These are phyloP conservation scores for Botrytis deweyae DNA, from an alignment of 2,329 filamentous ascomycete species.

Conservation along the genomic window DNA sequence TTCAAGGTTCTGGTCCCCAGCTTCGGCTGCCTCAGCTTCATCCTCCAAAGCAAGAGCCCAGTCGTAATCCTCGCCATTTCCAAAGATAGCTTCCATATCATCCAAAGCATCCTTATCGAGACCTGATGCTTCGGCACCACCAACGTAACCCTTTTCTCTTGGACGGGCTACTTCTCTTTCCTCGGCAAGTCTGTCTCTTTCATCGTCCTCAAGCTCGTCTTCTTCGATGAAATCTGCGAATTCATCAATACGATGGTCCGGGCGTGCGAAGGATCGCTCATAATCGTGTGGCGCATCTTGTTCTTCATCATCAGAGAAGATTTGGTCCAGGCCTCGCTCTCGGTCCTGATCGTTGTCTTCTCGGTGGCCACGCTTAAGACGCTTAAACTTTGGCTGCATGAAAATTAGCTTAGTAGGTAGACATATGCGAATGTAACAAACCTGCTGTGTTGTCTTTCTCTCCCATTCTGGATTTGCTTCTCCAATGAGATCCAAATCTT, in stretches of 20 bases:
- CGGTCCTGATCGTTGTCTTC: conserved; percentile 67
- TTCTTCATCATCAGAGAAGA: conserved; percentile 95
- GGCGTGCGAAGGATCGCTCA: conserved; percentile 41
- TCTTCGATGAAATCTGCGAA: conserved; percentile 97
- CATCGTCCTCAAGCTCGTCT: conserved; percentile 87
- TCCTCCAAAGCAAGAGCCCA: conserved; percentile 92
- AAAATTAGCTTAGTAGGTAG: conserved; percentile 28
- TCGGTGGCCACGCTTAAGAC: conserved; percentile 86
- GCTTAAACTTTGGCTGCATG: conserved; percentile 83
- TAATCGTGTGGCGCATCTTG: conserved; percentile 55
- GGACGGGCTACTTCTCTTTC: conserved; percentile 87
- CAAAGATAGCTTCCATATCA: conserved; percentile 95
- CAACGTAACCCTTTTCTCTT: conserved; percentile 64
- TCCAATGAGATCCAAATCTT: conserved; percentile 93
- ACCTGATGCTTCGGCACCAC: conserved; percentile 75
- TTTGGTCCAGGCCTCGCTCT: conserved; percentile 78
- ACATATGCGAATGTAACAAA: conserved; percentile 43
- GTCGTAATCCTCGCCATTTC: conserved; percentile 91
- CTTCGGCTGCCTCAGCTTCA: conserved; percentile 74
- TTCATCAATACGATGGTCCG: conserved; percentile 66
- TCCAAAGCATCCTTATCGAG: conserved; percentile 91
- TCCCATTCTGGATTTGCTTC: conserved; percentile 72
- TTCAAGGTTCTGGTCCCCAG: conserved; percentile 81
- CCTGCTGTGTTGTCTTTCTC: conserved; percentile 66
- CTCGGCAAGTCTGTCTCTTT: conserved; percentile 74